These are phyloP conservation scores for Takashimella koratensis DNA, from an alignment of 1,284 basidiomycete genomes.

Conservation along the genomic window DNA sequence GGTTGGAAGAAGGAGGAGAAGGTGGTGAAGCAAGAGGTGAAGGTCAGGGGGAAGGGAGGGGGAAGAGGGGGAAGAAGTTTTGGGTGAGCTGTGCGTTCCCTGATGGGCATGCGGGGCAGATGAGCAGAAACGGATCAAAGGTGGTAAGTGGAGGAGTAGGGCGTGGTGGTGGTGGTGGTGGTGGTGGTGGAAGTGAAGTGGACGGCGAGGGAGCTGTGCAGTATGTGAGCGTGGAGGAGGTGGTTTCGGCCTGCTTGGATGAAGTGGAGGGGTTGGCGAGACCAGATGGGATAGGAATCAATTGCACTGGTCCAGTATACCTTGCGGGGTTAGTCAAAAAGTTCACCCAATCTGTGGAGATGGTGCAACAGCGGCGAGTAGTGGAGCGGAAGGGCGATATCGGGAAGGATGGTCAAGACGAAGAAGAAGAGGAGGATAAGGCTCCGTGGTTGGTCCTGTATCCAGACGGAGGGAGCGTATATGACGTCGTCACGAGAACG, in stretches of 20 bases:
- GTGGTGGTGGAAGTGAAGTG: background rate
- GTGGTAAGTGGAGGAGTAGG: too few relatives aligned
- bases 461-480: constrained; percentile 65
- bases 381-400: too few relatives aligned
- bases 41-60: background rate
- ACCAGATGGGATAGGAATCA: constrained; percentile 63
- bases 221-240: background rate
- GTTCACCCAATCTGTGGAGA: constrained; percentile 48
- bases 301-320: constrained; percentile 58
- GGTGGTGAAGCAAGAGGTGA: constrained; percentile 6
- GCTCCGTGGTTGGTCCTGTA: constrained; percentile 63
- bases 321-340: constrained; percentile 21
- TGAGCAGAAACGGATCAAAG: constrained; percentile 6
- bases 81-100: constrained; percentile 74
- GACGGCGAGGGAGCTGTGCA: constrained; percentile 12
- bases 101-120: constrained; percentile 55
- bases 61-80: constrained; percentile 58
- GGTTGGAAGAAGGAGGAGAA: constrained; percentile 39
- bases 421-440: background rate
- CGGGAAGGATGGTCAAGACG: too few relatives aligned
- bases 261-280: constrained; percentile 5
- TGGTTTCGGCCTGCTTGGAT: constrained; percentile 1
- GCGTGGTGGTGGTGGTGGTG: background rate
- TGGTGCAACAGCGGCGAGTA: constrained; percentile 35
- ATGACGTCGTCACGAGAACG: constrained; percentile 54